phyloP scores from a whole-genome alignment of 352 stramenopile species.

The Elongisporangium senticosum region DNA sequence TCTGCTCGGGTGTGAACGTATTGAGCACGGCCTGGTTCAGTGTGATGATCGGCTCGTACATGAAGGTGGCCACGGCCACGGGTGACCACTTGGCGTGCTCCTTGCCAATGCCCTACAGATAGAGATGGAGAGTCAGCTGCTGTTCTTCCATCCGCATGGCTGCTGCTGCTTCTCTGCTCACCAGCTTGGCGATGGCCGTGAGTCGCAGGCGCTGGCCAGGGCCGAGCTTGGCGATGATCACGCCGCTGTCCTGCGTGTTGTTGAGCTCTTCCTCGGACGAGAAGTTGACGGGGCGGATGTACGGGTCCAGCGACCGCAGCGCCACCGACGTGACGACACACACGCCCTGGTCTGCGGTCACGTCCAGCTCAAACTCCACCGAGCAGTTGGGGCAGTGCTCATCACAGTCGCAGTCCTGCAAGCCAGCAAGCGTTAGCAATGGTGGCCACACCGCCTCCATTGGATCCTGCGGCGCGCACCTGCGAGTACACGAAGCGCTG shows the following conservation, averaged over 20 bases:
- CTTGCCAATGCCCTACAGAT: constrained; percentile 91
- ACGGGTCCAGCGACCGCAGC: constrained; percentile 79
- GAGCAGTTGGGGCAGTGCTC: constrained; percentile 96
- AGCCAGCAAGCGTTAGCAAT: not conserved
- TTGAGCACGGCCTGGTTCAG: constrained; percentile 90
- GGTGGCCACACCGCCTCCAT: constrained; percentile 19
- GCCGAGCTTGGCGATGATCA: constrained; percentile 96
- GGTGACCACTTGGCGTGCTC: constrained; percentile 98
- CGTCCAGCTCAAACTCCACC: constrained; percentile 96
- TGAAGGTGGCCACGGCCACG: constrained; percentile 93
- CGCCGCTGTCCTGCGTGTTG: constrained; percentile 93
- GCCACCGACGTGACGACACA: constrained; percentile 70
- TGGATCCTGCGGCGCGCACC: constrained; percentile 4
- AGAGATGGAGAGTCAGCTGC: not conserved
- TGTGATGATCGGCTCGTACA: constrained; percentile 89
- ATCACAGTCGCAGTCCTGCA: constrained; percentile 88
- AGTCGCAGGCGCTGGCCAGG: constrained; percentile 93
- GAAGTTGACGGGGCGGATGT: constrained; percentile 83
- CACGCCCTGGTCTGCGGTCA: constrained; percentile 70
- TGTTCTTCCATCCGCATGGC: not conserved
- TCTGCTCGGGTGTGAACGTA: constrained; percentile 92
- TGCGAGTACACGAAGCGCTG: constrained; percentile 87
- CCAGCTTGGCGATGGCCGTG: constrained; percentile 91
- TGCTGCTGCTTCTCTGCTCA: constrained; percentile 11
- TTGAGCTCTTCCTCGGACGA: constrained; percentile 88